Base-by-base conservation (phyloP, 495 filamentous ascomycete species). In the Aspergillus egyptiacus region DNA sequence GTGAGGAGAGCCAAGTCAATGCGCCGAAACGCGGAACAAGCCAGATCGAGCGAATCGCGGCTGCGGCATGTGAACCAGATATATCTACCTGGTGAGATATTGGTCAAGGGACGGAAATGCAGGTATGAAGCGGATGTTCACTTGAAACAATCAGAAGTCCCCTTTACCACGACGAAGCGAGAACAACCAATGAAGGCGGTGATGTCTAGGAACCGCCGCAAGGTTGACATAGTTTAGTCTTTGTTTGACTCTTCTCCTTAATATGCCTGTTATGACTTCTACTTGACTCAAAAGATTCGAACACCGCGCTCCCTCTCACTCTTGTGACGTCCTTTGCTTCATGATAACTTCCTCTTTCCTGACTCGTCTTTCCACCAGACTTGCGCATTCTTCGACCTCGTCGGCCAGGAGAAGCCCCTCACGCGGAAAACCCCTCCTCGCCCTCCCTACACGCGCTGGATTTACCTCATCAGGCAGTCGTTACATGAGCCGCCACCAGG, bases 401-500 rank as follows among this genome's bases (percentile, higher is more conserved):
- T 51, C 44, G 22, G 13, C 32, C 23, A 51, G 48, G 33, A 22
- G 48, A 42, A 33, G 34, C 46, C 48, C 48, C 48, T 43, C 48
- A 30, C 32, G 30, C 8, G 14, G 14, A 27, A 28, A 18, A 27
- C 23, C 39, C 48, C 31, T 20, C 34, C 15, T 14, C 13, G 37
- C 40, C 32, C 18, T 39, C 2, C 22, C 13, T 30, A 23, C 6
- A 6, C 33, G 33, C 28, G 13, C 23, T 20, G 22, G 13, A 13
- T 18, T 4, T 28, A 28, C 20, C 36, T 8, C 40, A 13, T 17
- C 8, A 7, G 22, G n/a, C 31, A 35, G 24, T 19, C 24, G 32
- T 55, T 60, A 53, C 57, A 72, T 74, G 69, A 61, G 54, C 42
- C 48, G 35, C 41, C 54, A 50, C 14, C 50, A 63, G 57, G 18